These are phyloP conservation scores for Arxiozyma heterogenica DNA, from an alignment of 1,139 yeast species.

Conservation along the genomic window DNA sequence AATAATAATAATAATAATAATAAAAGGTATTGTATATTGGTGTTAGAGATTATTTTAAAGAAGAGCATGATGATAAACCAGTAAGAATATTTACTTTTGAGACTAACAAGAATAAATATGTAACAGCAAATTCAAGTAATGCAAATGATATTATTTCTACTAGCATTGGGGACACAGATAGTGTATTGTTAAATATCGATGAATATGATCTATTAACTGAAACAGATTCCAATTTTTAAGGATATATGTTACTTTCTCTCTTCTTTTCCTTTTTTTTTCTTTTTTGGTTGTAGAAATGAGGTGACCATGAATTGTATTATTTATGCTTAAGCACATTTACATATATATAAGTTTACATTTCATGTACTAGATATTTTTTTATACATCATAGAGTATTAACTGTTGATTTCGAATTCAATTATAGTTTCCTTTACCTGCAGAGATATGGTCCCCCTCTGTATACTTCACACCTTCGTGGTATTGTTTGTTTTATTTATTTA, in stretches of 20 bases:
- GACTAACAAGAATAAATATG: background rate
- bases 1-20: too few relatives aligned
- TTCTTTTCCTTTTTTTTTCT: background rate
- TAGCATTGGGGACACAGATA: background rate
- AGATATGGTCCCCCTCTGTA: too few relatives aligned
- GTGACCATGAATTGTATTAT: background rate
- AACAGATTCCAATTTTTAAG: conserved; percentile 8
- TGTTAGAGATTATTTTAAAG: background rate
- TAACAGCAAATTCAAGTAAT: background rate
- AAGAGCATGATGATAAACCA: background rate
- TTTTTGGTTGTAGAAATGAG: background rate
- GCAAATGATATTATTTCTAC: conserved; percentile 6
- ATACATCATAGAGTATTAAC: too few relatives aligned
- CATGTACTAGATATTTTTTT: too few relatives aligned
- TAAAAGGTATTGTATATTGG: background rate
- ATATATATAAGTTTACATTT: too few relatives aligned
- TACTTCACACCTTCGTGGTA: too few relatives aligned
- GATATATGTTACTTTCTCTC: background rate
- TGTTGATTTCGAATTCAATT: too few relatives aligned
- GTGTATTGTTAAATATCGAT: conserved; percentile 11
- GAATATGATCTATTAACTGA: conserved; percentile 25
- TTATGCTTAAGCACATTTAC: too few relatives aligned
- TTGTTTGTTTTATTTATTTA: too few relatives aligned
- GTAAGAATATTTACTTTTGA: background rate
- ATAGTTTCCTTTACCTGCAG: too few relatives aligned